These are phyloP conservation scores for Blastocystis sp. DNA, from an alignment of 352 stramenopile genomes.

Conservation along the genomic window DNA sequence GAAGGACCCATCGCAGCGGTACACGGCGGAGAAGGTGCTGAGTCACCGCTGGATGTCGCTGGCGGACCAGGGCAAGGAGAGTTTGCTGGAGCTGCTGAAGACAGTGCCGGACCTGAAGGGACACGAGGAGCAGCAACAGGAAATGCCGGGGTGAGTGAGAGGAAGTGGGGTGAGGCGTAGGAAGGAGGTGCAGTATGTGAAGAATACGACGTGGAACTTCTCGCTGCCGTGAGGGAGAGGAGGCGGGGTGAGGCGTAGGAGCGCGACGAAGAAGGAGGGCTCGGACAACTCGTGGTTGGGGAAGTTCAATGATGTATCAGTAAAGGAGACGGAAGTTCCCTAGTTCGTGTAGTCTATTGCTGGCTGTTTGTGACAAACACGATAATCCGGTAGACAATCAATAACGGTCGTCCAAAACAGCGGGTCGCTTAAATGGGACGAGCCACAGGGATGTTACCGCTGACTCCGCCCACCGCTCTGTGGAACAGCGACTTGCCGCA, in stretches of 20 bases:
- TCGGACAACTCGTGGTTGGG: not conserved
- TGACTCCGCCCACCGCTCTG: too few species aligned
- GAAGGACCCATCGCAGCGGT: constrained; percentile 34
- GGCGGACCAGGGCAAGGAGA: constrained; percentile 12
- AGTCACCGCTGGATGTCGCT: constrained; percentile 22
- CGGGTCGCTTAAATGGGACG: too few species aligned
- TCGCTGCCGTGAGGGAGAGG: not conserved
- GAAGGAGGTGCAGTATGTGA: constrained; percentile 11
- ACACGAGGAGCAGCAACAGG: not conserved
- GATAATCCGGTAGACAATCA: too few species aligned
- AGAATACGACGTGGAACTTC: constrained; percentile 56
- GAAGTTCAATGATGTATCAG: constrained; percentile 40
- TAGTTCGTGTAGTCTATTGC: constrained; percentile 29
- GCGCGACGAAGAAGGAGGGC: not conserved
- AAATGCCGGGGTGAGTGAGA: too few species aligned
- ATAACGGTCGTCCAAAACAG: too few species aligned
- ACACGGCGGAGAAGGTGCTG: constrained; percentile 39
- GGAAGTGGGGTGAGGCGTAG: not conserved
- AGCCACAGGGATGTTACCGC: too few species aligned
- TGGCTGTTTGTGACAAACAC: not conserved
- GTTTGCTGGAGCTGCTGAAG: not conserved
- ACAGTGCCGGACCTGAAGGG: constrained; percentile 8
- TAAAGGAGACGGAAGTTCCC: constrained; percentile 26
- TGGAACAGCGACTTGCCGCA: too few species aligned
- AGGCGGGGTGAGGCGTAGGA: not conserved